Base-by-base conservation (phyloP, 495 filamentous ascomycete species). In the Trypethelium eluteriae region DNA sequence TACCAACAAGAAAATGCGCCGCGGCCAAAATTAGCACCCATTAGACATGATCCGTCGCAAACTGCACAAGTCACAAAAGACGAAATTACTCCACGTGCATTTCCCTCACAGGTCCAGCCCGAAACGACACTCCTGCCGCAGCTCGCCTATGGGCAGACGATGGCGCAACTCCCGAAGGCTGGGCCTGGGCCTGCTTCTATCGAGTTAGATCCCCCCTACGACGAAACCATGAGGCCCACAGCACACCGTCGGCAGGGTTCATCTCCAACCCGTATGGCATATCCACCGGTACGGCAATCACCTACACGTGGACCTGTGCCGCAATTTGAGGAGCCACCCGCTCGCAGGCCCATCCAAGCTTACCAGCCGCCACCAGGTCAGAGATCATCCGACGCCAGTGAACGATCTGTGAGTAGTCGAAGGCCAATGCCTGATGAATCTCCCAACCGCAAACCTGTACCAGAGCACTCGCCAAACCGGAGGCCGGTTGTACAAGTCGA, bases 401-500 rank as follows among this genome's bases (percentile, higher is more conserved):
- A 59, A 36, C 53, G 53, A 7, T 59, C 53, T 10, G 14, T 59
- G 6, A 59, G 53, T 14, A 59, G 53, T 18, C 53, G 53, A 59
- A 36, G 53, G 32, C 53, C 32, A 36, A 36, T 36, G n/a, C 53
- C 53, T 9, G 53, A 59, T 2, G 53, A 10, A 14, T 59, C 53
- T 34, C 53, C 53, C 6, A 59, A 18, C 53, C 53, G 53, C 32
- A 59, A 59, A 59, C 53, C 53, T 3, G 32, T 59, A 36, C 32
- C 53, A 10, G 53, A 59, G 10, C 53, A 59, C 7, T 6, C 6
- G 32, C 3, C 32, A 7, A 59, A 34, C 36, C 53, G 53, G 3
- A 59, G 53, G 36, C 53, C 53, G 10, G 53, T 59, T 59, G 53
- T 59, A 0, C 53, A 59, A 59, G 53, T 59, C 36, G 53, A 59